These are phyloP conservation scores for Hirsutella thompsonii DNA, from an alignment of 2,329 filamentous ascomycete species.

Conservation along the genomic window DNA sequence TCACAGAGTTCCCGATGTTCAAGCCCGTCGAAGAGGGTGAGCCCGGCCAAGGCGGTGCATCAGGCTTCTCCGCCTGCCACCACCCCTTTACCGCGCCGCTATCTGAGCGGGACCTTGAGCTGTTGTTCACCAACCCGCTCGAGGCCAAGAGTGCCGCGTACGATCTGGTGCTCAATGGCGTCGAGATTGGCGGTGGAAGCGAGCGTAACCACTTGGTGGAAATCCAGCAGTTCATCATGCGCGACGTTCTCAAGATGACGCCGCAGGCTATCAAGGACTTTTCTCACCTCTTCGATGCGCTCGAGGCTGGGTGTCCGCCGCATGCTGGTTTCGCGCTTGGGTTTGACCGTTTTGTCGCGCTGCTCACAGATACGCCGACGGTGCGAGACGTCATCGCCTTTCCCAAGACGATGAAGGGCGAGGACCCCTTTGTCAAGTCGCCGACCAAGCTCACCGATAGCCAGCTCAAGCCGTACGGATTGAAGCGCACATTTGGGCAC, in stretches of 20 bases:
- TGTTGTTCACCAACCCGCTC: constrained; percentile 60
- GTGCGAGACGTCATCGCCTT: constrained; percentile 94
- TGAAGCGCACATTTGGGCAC: too few relatives aligned
- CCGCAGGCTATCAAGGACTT: constrained; percentile 66
- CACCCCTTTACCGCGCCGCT: constrained; percentile 92
- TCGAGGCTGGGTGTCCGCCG: constrained; percentile 79
- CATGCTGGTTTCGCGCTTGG: constrained; percentile 90
- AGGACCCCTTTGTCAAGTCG: constrained; percentile 71
- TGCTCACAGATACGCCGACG: constrained; percentile 64
- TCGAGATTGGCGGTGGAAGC: constrained; percentile 88
- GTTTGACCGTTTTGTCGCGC: constrained; percentile 73
- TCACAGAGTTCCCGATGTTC: constrained; percentile 87
- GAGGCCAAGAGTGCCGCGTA: constrained; percentile 76
- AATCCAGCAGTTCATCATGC: constrained; percentile 76
- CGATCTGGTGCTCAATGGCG: constrained; percentile 88
- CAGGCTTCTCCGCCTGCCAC: constrained; percentile 78
- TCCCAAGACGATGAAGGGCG: constrained; percentile 82
- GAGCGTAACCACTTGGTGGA: constrained; percentile 77
- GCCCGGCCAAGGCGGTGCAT: constrained; percentile 68
- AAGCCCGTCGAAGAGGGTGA: constrained; percentile 51
- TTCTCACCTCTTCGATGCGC: constrained; percentile 67
- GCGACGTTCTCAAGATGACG: constrained; percentile 69
- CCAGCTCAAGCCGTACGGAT: constrained; percentile 34
- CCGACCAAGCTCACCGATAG: constrained; percentile 55
- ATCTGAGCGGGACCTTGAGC: constrained; percentile 55